phyloP scores from a whole-genome alignment of 306 rosid genomes.

The Dryas alaskensis region DNA sequence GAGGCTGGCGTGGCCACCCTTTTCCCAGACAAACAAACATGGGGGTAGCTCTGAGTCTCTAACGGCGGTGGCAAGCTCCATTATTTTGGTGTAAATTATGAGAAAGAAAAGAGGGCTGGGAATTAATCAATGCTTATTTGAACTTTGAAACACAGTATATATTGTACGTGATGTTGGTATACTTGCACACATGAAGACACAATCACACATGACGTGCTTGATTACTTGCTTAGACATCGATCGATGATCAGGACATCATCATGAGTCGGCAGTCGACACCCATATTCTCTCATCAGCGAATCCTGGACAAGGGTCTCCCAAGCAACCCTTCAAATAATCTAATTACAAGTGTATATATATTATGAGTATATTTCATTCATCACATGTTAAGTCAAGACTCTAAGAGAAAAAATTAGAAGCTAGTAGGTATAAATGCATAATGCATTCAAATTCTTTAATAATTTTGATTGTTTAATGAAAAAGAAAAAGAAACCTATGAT shows the following conservation, averaged over 20 bases:
- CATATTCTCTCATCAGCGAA: slow-evolving; percentile 23
- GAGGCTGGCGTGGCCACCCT: slow-evolving; percentile 35
- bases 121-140: not conserved
- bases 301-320: slow-evolving; percentile 35
- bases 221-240: too few relatives aligned
- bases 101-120: not conserved
- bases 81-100: slow-evolving; percentile 20
- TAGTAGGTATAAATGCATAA: too few relatives aligned
- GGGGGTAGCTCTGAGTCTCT: slow-evolving; percentile 21
- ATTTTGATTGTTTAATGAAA: too few relatives aligned
- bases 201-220: slow-evolving; percentile 14
- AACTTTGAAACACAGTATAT: slow-evolving; percentile 10
- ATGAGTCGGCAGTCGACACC: not conserved
- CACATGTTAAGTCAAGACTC: too few relatives aligned
- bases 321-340: not conserved
- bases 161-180: slow-evolving; percentile 17
- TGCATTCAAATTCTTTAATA: too few relatives aligned
- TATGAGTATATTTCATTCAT: too few relatives aligned
- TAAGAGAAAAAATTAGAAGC: too few relatives aligned
- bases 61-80: slow-evolving; percentile 29
- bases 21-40: slow-evolving; percentile 47
- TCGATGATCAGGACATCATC: slow-evolving; percentile 15
- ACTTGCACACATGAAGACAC: slow-evolving; percentile 26
- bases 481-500: too few relatives aligned
- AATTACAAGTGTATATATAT: too few relatives aligned